These are phyloP conservation scores for Podospora pseudoanserina DNA, from an alignment of 495 filamentous ascomycete species.

Conservation along the genomic window DNA sequence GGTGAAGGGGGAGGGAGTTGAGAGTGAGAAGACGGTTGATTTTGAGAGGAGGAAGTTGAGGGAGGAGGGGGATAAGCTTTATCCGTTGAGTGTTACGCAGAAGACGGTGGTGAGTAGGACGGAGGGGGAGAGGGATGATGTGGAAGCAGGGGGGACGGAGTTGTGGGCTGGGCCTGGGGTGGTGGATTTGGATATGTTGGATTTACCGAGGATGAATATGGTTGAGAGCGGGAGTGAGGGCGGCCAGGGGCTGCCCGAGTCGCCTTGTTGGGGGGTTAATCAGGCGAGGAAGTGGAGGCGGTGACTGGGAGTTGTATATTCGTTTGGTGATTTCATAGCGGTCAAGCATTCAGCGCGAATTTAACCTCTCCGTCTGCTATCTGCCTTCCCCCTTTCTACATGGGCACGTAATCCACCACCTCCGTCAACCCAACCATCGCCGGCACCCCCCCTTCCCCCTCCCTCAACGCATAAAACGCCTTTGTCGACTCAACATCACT, in stretches of 20 bases:
- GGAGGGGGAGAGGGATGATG: not conserved
- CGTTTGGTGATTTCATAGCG: too few relatives aligned
- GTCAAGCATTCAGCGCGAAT: too few relatives aligned
- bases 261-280: not conserved
- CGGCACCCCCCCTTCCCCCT: not conserved
- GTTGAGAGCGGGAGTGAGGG: not conserved
- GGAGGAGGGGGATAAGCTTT: not conserved
- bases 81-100: not conserved
- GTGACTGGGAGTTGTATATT: not conserved
- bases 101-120: not conserved
- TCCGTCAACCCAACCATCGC: not conserved
- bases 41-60: not conserved
- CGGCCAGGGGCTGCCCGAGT: not conserved
- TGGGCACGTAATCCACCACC: not conserved
- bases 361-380: too few relatives aligned
- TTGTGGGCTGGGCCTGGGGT: not conserved
- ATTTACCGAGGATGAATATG: not conserved
- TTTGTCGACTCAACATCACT: not conserved
- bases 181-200: not conserved
- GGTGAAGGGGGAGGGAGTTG: not conserved
- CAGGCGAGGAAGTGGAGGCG: not conserved
- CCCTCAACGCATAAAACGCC: slow-evolving; percentile 3
- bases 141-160: not conserved
- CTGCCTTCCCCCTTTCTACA: not conserved
- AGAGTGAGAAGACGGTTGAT: not conserved